phyloP scores from a whole-genome alignment of 805 yeast genomes.

The Wickerhamiella hasegawae region DNA sequence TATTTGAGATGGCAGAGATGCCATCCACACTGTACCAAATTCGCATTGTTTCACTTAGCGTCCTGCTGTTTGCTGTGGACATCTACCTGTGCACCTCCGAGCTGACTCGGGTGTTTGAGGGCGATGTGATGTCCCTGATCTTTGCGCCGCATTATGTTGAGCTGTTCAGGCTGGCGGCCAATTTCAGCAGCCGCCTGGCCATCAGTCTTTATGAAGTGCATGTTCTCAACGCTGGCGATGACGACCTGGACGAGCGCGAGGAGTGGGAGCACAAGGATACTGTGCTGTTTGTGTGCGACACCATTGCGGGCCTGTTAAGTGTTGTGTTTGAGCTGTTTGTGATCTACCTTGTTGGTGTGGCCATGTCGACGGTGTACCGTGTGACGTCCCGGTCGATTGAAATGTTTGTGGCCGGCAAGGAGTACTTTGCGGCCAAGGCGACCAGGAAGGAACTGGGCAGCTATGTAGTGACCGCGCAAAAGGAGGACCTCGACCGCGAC shows the following conservation, averaged over 20 bases:
- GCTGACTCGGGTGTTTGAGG: constrained; percentile 1
- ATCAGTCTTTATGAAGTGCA: constrained; percentile 2
- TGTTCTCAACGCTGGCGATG: not conserved
- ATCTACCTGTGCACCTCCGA: constrained; percentile 20
- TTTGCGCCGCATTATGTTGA: constrained; percentile 2
- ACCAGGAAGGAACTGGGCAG: constrained; percentile 45
- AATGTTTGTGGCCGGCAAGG: constrained; percentile 17
- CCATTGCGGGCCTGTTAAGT: not conserved
- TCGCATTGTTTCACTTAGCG: constrained; percentile 30
- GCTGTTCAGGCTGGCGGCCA: constrained; percentile 3
- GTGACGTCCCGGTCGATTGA: constrained; percentile 5
- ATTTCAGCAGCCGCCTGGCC: constrained; percentile 25
- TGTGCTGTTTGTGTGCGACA: constrained; percentile 45
- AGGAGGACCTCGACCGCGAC: constrained; percentile 42
- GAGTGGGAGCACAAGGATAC: constrained; percentile 54
- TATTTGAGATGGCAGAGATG: constrained; percentile 29
- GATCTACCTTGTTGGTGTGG: not conserved
- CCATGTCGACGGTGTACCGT: not conserved
- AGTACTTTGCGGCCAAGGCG: constrained; percentile 17
- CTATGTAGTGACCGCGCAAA: constrained; percentile 46
- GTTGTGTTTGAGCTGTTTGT: constrained; percentile 20
- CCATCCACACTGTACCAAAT: constrained; percentile 22
- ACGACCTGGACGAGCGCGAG: constrained; percentile 35
- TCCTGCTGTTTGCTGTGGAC: constrained; percentile 34
- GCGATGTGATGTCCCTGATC: not conserved